These are phyloP conservation scores for Kluyveromyces wickerhamii DNA, from an alignment of 805 yeast species.

Conservation along the genomic window DNA sequence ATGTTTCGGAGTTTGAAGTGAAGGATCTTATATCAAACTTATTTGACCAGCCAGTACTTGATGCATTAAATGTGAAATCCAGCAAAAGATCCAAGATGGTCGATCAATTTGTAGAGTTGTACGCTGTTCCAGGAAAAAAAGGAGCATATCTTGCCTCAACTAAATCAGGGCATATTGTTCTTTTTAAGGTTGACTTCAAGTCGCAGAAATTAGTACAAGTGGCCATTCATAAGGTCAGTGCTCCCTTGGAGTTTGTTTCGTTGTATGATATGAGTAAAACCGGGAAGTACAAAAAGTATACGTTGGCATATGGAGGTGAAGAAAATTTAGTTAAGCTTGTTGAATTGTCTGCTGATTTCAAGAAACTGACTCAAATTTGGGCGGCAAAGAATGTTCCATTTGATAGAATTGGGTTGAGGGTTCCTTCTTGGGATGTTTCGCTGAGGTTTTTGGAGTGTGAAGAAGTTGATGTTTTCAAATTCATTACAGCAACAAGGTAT, in stretches of 20 bases:
- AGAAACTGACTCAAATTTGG: constrained; percentile 39
- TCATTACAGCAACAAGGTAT: constrained; percentile 54
- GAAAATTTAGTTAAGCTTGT: constrained; percentile 42
- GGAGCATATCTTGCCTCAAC: constrained; percentile 29
- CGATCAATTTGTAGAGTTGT: constrained; percentile 35
- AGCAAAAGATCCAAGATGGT: constrained; percentile 23
- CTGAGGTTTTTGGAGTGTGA: constrained; percentile 37
- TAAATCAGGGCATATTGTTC: constrained; percentile 27
- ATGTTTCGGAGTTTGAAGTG: constrained; percentile 17
- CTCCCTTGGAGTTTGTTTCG: constrained; percentile 41
- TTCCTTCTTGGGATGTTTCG: constrained; percentile 69
- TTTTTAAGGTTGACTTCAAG: neutral
- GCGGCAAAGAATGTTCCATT: constrained; percentile 78
- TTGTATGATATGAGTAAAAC: constrained; percentile 37
- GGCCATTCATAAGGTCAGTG: constrained; percentile 30
- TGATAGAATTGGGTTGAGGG: constrained; percentile 68
- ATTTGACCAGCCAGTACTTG: constrained; percentile 18
- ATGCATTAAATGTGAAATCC: constrained; percentile 18
- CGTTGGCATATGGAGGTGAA: constrained; percentile 81
- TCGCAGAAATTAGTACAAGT: constrained; percentile 9
- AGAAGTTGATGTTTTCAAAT: constrained; percentile 29
- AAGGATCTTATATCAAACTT: constrained; percentile 14
- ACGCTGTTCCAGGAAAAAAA: constrained; percentile 18
- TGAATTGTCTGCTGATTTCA: constrained; percentile 17
- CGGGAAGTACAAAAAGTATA: constrained; percentile 21